A percentile compares a stretch with the other conserved stretches of the same genome.
These are phyloP conservation scores for Entoloma clypeatum DNA, from an alignment of 1,284 basidiomycete species.

Conservation along the genomic window DNA sequence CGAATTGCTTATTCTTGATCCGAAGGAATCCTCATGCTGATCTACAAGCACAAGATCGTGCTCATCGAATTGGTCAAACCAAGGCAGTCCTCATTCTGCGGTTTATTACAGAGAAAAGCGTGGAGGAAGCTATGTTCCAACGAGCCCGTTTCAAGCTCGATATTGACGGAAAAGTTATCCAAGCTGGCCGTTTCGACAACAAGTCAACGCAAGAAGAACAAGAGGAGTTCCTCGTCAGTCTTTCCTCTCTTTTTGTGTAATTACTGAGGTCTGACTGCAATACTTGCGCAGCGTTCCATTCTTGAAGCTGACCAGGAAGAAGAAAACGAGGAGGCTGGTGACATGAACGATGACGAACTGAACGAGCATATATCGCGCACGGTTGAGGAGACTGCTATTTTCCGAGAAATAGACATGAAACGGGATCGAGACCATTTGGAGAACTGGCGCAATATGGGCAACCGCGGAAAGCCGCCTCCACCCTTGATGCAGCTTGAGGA, in stretches of 20 bases:
- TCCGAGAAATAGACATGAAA: slow-evolving; percentile 83
- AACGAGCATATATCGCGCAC: slow-evolving; percentile 90
- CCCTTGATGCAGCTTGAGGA: slow-evolving; percentile 87
- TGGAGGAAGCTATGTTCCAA: slow-evolving; percentile 96
- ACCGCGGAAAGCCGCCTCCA: slow-evolving; percentile 76
- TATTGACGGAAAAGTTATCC: slow-evolving; percentile 99
- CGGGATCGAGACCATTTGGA: slow-evolving; percentile 71
- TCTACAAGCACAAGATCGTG: slow-evolving; percentile 98
- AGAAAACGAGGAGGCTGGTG: slow-evolving; percentile 89
- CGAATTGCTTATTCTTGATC: slow-evolving; percentile 11
- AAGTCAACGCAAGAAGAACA: slow-evolving; percentile 98
- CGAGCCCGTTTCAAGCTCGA: slow-evolving; percentile 96
- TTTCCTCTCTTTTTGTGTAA: slow-evolving; percentile 15
- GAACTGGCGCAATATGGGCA: slow-evolving; percentile 72
- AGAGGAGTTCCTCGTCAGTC: slow-evolving; percentile 84
- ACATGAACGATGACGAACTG: slow-evolving; percentile 96
- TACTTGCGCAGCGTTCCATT: slow-evolving; percentile 63
- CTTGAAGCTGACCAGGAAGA: slow-evolving; percentile 90
- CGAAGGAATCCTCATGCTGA: slow-evolving; percentile 97
- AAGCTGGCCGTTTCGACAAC: slow-evolving; percentile 99
- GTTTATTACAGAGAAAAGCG: slow-evolving; percentile 97
- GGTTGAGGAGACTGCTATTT: slow-evolving; percentile 78
- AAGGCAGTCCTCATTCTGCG: slow-evolving; percentile 96
- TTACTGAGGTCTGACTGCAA: slow-evolving; percentile 10
- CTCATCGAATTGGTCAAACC: slow-evolving; percentile 99